phyloP scores from a whole-genome alignment of 805 yeast species.

The Blastobotrys mokoenaii region DNA sequence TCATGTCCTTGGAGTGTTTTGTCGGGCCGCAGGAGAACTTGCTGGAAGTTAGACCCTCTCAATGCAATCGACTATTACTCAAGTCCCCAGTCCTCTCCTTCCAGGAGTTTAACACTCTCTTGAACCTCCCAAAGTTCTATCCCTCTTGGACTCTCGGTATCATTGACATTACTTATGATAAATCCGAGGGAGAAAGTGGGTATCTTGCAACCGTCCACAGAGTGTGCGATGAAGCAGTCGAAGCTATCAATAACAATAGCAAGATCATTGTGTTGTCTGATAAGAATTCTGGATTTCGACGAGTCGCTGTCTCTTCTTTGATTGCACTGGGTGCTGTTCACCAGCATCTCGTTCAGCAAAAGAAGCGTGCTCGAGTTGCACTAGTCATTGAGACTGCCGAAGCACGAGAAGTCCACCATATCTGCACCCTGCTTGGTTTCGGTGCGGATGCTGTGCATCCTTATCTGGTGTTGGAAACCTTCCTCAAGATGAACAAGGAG shows the following conservation, averaged over 20 bases:
- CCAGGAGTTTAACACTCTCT: constrained; percentile 66
- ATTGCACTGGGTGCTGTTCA: constrained; percentile 96
- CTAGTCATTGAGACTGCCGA: constrained; percentile 88
- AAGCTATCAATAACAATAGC: constrained; percentile 67
- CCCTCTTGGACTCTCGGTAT: constrained; percentile 79
- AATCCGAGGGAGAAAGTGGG: constrained; percentile 76
- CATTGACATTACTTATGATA: constrained; percentile 84
- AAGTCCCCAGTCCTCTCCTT: constrained; percentile 75
- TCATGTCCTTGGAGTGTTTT: constrained; percentile 94
- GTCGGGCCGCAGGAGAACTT: constrained; percentile 98
- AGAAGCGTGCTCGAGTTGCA: constrained; percentile 94
- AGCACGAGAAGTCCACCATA: constrained; percentile 95
- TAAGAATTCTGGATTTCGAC: constrained; percentile 45
- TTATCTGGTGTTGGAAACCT: constrained; percentile 83
- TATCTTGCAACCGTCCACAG: constrained; percentile 78
- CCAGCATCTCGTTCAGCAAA: constrained; percentile 90
- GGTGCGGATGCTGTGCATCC: constrained; percentile 98
- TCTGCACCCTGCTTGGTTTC: constrained; percentile 88
- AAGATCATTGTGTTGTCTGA: constrained; percentile 76
- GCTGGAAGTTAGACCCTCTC: constrained; percentile 83
- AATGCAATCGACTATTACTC: constrained; percentile 80
- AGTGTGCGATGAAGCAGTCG: constrained; percentile 78
- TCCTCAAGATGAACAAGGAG: constrained; percentile 76
- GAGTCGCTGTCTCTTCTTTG: constrained; percentile 77
- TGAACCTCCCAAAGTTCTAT: constrained; percentile 61